Conservation (phyloP, 2,329 filamentous ascomycete genomes). For the Fusarium cyanostomum region DNA sequence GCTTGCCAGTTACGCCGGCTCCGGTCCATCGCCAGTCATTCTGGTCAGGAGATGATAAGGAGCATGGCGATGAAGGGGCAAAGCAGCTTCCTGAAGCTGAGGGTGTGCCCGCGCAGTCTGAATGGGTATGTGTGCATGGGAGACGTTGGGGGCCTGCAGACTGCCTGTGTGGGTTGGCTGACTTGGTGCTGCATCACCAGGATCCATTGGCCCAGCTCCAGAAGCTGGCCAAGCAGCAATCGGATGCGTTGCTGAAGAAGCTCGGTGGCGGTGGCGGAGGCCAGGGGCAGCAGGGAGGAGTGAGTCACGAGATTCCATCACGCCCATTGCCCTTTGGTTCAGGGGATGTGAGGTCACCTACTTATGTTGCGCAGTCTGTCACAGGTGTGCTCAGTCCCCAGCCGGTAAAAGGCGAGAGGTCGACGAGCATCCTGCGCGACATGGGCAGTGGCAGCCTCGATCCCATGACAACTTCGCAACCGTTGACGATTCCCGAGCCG, state of each 20-base stretch:
- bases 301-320: constrained; percentile 57
- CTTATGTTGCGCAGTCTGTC: constrained; percentile 42
- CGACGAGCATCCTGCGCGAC: constrained; percentile 48
- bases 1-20: constrained; percentile 89
- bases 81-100: constrained; percentile 76
- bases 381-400: constrained; percentile 52
- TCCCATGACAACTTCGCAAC: constrained; percentile 21
- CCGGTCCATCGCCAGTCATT: constrained; percentile 75
- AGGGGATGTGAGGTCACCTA: constrained; percentile 49
- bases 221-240: constrained; percentile 73
- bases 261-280: constrained; percentile 52
- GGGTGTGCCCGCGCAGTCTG: constrained; percentile 85
- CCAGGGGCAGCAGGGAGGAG: constrained; percentile 41
- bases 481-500: constrained; percentile 51
- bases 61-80: constrained; percentile 59
- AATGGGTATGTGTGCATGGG: constrained; percentile 88
- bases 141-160: constrained; percentile 58
- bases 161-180: constrained; percentile 66
- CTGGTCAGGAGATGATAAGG: constrained; percentile 64
- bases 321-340: constrained; percentile 64
- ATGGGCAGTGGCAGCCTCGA: constrained; percentile 40
- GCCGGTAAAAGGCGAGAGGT: constrained; percentile 53
- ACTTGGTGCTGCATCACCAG: constrained; percentile 63
- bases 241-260: constrained; percentile 66
- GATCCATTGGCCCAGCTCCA: constrained; percentile 76